Evolutionary conservation across 2,329 filamentous ascomycete genomes (phyloP).

Genomic region (Thelonectria olida): DNA sequence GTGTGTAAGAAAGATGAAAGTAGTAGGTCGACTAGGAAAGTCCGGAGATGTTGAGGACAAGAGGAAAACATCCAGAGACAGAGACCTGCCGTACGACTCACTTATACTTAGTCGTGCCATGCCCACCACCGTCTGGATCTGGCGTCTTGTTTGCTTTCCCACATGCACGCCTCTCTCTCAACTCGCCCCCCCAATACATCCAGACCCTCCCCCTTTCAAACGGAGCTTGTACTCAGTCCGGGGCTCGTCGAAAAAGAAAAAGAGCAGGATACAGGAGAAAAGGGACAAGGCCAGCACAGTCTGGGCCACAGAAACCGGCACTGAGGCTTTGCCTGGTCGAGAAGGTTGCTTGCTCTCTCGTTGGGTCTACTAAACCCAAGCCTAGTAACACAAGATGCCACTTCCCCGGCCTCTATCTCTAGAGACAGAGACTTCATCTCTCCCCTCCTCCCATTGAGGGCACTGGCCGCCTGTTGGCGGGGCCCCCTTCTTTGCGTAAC

Average conservation of each 20-base stretch:
- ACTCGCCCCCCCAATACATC: neutral
- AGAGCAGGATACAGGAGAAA: too few relatives aligned
- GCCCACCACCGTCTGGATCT: slow-evolving; percentile 18
- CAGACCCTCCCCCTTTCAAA: slow-evolving; percentile 13
- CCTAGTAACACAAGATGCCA: neutral
- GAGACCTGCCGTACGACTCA: slow-evolving; percentile 35
- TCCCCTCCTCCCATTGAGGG: neutral
- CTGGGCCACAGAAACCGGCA: neutral
- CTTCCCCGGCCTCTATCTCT: neutral
- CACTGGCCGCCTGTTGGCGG: neutral
- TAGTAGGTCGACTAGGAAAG: slow-evolving; percentile 15
- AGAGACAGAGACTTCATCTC: neutral
- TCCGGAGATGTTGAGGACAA: slow-evolving; percentile 2
- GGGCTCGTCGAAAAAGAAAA: neutral
- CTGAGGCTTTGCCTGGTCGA: neutral
- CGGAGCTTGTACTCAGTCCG: neutral
- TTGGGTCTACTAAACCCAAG: neutral
- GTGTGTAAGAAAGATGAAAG: neutral
- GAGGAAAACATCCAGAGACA: slow-evolving; percentile 18
- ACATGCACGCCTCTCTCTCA: neutral
- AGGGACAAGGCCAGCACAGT: neutral
- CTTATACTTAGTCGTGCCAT: slow-evolving; percentile 31
- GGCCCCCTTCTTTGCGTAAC: neutral
- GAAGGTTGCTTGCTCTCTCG: neutral
- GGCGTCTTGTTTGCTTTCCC: slow-evolving; percentile 29